A percentile compares a stretch with the other conserved stretches of the same genome.
These are phyloP conservation scores for Kodamaea nitidulidarum DNA, from an alignment of 805 yeast genomes.

Conservation along the genomic window DNA sequence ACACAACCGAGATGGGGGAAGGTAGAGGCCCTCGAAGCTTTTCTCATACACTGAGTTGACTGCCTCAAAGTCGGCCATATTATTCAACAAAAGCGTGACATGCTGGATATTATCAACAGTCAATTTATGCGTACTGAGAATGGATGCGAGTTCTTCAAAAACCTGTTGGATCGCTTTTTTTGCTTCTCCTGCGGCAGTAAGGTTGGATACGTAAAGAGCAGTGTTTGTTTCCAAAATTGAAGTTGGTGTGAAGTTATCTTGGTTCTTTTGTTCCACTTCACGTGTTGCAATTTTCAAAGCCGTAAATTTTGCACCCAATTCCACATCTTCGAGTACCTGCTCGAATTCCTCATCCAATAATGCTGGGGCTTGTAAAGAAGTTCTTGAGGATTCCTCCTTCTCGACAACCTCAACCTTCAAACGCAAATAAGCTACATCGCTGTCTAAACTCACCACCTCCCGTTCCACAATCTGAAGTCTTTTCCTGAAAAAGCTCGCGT, in stretches of 20 bases:
- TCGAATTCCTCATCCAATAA: conserved; percentile 41
- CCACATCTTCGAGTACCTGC: conserved; percentile 23
- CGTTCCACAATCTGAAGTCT: conserved; percentile 40
- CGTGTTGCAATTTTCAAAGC: background rate
- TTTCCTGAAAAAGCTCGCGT: conserved; percentile 77
- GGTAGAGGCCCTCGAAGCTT: conserved; percentile 51
- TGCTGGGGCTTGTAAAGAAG: conserved; percentile 10
- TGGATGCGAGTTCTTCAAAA: conserved; percentile 38
- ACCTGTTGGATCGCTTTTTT: conserved; percentile 46
- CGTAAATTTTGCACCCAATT: background rate
- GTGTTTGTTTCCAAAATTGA: conserved; percentile 11
- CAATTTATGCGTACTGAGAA: conserved; percentile 28
- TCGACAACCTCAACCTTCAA: conserved; percentile 47
- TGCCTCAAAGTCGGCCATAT: conserved; percentile 60
- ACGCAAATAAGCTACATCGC: conserved; percentile 67
- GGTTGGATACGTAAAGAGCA: conserved; percentile 27
- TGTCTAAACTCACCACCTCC: conserved; percentile 44
- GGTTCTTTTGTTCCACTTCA: background rate
- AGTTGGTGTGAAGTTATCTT: background rate
- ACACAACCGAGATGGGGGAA: conserved; percentile 89
- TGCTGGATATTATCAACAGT: conserved; percentile 50
- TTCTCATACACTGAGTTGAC: conserved; percentile 60
- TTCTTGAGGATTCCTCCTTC: conserved; percentile 24
- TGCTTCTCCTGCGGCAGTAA: conserved; percentile 19
- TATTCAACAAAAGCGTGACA: conserved; percentile 54